Percentiles rank a stretch among this genome's conserved stretches.
Evolutionary conservation across 257 asterid species (phyloP).

Genomic region (Eucommia ulmoides): DNA sequence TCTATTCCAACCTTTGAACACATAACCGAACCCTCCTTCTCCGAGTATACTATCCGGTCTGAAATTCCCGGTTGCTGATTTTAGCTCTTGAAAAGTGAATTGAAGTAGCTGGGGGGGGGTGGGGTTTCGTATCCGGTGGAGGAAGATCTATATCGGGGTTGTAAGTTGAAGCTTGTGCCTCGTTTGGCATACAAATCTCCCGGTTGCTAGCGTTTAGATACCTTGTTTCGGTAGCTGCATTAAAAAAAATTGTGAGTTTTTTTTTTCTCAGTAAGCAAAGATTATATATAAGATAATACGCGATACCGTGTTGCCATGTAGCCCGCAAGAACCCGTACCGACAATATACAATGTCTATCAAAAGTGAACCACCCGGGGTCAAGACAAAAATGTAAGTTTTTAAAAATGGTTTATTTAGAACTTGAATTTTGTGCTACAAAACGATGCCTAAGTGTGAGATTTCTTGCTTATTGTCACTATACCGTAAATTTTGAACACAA

Average conservation of each 20-base stretch:
- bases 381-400: no score
- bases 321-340: no score
- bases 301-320: no score
- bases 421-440: no score
- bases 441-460: no score
- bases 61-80: constrained; percentile 85
- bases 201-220: constrained; percentile 79
- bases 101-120: constrained; percentile 54
- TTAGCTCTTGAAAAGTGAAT: constrained; percentile 76
- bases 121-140: constrained; percentile 23
- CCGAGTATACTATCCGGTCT: constrained; percentile 96
- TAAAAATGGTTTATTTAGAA: no score
- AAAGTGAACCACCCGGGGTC: no score
- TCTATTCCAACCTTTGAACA: constrained; percentile 98
- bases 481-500: no score
- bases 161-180: constrained; percentile 42
- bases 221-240: constrained; percentile 67
- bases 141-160: constrained; percentile 24
- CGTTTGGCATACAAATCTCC: constrained; percentile 75
- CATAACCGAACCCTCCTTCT: constrained; percentile 93
- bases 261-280: background rate
- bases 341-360: no score
- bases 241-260: background rate
- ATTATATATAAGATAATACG: no score
- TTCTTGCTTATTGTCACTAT: no score